Percentiles rank a stretch among this genome's conserved stretches.
Evolutionary conservation across 768 basidiomycete genomes (phyloP).

Genomic region (Suillus bovinus): DNA sequence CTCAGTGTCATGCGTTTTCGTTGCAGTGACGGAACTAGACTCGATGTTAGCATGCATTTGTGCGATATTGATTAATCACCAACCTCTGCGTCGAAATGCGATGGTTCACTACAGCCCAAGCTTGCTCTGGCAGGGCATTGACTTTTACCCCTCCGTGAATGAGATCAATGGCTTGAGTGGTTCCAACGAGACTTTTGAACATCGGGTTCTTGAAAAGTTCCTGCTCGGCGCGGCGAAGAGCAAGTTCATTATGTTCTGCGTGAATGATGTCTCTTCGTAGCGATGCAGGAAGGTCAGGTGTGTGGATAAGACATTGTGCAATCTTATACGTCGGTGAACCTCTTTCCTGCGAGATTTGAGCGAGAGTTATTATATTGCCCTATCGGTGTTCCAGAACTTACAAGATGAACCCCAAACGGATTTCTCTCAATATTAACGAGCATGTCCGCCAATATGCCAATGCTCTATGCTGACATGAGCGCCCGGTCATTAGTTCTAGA

Average conservation of each 20-base stretch:
- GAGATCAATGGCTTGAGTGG: constrained; percentile 74
- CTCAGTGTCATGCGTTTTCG: constrained; percentile 44
- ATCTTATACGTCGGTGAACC: constrained; percentile 57
- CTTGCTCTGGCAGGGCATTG: constrained; percentile 84
- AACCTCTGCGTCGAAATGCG: constrained; percentile 65
- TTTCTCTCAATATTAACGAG: constrained; percentile 69
- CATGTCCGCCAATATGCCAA: constrained; percentile 76
- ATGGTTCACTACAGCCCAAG: constrained; percentile 70
- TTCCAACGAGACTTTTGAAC: constrained; percentile 51
- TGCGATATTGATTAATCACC: constrained; percentile 10
- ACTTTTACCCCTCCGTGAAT: constrained; percentile 61
- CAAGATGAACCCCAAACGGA: constrained; percentile 55
- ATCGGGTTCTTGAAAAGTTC: constrained; percentile 40
- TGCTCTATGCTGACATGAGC: constrained; percentile 48
- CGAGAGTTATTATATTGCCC: not conserved
- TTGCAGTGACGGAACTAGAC: constrained; percentile 41
- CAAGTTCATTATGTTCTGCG: constrained; percentile 49
- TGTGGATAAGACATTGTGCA: constrained; percentile 69
- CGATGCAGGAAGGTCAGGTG: constrained; percentile 48
- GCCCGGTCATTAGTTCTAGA: constrained; percentile 8
- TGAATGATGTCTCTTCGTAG: constrained; percentile 49
- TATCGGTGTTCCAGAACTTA: constrained; percentile 25
- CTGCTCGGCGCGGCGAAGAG: constrained; percentile 53
- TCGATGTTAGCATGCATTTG: not conserved
- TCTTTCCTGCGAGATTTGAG: constrained; percentile 46